phyloP scores from a whole-genome alignment of 306 rosid species.

The Cicer judaicum region DNA sequence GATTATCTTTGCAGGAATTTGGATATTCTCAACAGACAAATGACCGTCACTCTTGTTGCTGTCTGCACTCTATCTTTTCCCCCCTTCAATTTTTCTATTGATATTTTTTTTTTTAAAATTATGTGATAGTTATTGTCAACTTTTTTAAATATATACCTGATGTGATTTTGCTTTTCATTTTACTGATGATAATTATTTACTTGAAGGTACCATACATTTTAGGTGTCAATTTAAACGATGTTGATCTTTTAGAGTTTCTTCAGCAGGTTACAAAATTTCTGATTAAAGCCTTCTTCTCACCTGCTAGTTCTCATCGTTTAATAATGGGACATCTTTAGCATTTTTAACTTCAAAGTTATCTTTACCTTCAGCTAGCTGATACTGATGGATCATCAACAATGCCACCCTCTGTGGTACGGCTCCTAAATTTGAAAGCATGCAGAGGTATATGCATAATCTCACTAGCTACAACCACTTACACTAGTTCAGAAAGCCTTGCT shows the following conservation, averaged over 20 bases:
- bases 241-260: conserved; percentile 90
- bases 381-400: conserved; percentile 93
- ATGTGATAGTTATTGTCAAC: conserved; percentile 1
- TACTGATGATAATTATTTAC: conserved; percentile 39
- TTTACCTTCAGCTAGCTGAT: conserved; percentile 70
- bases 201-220: conserved; percentile 89
- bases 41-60: conserved; percentile 64
- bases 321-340: neutral
- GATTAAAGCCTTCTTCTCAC: conserved; percentile 26
- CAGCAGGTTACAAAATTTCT: conserved; percentile 73
- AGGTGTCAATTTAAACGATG: conserved; percentile 80
- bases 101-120: neutral
- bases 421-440: conserved; percentile 90
- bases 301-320: conserved; percentile 36
- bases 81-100: conserved; percentile 19
- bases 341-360: conserved; percentile 29
- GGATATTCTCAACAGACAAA: conserved; percentile 72
- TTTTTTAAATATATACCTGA: conserved; percentile 22
- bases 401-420: conserved; percentile 83
- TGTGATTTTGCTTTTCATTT: conserved; percentile 17
- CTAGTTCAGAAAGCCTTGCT: conserved; percentile 26
- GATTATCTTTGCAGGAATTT: conserved; percentile 66
- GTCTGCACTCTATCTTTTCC: conserved; percentile 46
- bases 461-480: conserved; percentile 2
- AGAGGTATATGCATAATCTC: conserved; percentile 64